Conservation (phyloP, 129 eudicot species). For the Arctium lappa region DNA sequence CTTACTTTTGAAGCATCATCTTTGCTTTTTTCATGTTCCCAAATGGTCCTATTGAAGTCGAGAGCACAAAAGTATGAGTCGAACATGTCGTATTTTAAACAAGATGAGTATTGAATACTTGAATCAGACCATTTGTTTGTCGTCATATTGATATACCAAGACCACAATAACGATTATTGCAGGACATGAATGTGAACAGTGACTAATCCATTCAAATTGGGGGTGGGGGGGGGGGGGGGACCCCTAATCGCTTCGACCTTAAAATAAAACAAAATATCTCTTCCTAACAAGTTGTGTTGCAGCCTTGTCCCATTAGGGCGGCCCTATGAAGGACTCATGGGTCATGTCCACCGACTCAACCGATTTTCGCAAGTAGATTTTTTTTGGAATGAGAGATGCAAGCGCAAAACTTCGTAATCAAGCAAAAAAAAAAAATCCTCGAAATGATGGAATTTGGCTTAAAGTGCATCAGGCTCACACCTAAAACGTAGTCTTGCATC, state of each 20-base stretch:
- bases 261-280: background rate
- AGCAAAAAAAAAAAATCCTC: background rate
- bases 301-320: background rate
- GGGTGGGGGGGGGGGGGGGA: background rate
- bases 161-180: background rate
- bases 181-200: background rate
- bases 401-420: background rate
- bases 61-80: background rate
- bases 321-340: background rate
- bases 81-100: background rate
- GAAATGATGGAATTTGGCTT: background rate
- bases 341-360: background rate
- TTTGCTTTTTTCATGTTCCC: background rate
- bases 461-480: background rate
- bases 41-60: conserved; percentile 10
- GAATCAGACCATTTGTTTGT: background rate
- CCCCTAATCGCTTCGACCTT: background rate
- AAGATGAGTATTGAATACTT: background rate
- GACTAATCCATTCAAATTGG: background rate
- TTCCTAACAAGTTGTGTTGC: background rate
- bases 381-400: background rate
- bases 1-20: background rate
- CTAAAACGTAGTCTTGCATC: background rate
- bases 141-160: background rate
- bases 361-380: background rate